Conservation (phyloP, 306 rosid species). For the Lathyrus tuberosus region DNA sequence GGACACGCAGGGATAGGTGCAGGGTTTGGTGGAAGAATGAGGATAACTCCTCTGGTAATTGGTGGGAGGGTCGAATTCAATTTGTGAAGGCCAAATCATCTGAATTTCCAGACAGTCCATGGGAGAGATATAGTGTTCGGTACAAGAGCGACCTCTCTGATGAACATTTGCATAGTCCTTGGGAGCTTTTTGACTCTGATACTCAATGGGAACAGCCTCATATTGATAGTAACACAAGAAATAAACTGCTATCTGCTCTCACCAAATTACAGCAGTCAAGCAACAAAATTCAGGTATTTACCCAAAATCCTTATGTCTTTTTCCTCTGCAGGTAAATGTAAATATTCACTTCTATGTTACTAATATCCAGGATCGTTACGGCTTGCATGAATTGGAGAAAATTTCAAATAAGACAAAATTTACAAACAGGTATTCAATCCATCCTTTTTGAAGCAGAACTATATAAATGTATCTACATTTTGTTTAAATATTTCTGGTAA, state of each 20-base stretch:
- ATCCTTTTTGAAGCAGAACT: slow-evolving; percentile 13
- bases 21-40: slow-evolving; percentile 98
- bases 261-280: slow-evolving; percentile 62
- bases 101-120: slow-evolving; percentile 89
- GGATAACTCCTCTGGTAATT: slow-evolving; percentile 73
- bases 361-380: slow-evolving; percentile 76
- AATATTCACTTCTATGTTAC: slow-evolving; percentile 35
- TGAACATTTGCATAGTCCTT: slow-evolving; percentile 85
- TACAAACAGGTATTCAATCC: slow-evolving; percentile 67
- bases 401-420: slow-evolving; percentile 63
- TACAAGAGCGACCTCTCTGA: slow-evolving; percentile 77
- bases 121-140: slow-evolving; percentile 81
- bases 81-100: slow-evolving; percentile 63
- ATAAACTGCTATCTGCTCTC: slow-evolving; percentile 59
- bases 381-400: slow-evolving; percentile 65
- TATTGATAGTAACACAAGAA: slow-evolving; percentile 58
- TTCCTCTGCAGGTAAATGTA: slow-evolving; percentile 20
- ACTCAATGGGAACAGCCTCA: slow-evolving; percentile 80
- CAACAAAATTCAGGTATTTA: slow-evolving; percentile 65
- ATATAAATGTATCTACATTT: not conserved
- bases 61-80: slow-evolving; percentile 92
- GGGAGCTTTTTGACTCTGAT: slow-evolving; percentile 89
- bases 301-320: slow-evolving; percentile 11
- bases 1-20: slow-evolving; percentile 94
- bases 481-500: slow-evolving; percentile 27